Evolutionary conservation across 805 yeast species (phyloP), one percentile per base, ranked within the genome.

Genomic region (Hanseniaspora occidentalis): DNA sequence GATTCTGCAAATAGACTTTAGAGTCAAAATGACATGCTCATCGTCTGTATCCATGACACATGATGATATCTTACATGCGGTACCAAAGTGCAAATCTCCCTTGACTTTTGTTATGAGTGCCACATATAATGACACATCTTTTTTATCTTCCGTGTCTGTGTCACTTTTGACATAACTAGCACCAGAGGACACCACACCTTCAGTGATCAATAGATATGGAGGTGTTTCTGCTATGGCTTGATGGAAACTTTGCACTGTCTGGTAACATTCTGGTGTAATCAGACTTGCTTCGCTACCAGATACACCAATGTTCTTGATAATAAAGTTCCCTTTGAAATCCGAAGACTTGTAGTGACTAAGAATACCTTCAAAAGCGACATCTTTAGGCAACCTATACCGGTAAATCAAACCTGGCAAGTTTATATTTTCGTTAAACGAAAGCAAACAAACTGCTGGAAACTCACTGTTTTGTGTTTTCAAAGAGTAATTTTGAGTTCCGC

Each of bases 401-500:
- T 31, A 31, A n/a, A 17, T 31, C 17, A 18, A n/a, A 4, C 34
- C 34, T 8, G 34, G 34, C 6, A 31, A n/a, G 18, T 14, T 31
- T 3, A 31, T 31, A 9, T 10, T n/a, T 4, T 17, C 20, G 17
- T 31, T 31, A 18, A n/a, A 14, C 10, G 4, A 4, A n/a, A 16
- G 10, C 34, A 31, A 31, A n/a, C 18, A 31, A 6, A 31, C 20
- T 6, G 20, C 34, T 14, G 34, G 57, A 24, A 67, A 70, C 10
- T 7, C n/a, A 4, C n/a, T 25, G 3, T 72, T 52, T 2, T 76
- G 69, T 25, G 61, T 64, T 1, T 60, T 60, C 7, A 41, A 23
- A 4, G 17, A 14, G 6, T 33, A 20, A 47, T 35, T 48, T 48
- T 42, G 41, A 40, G 43, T 45, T 45, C 40, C 51, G n/a, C n/a